Base-by-base conservation (phyloP, 1,284 basidiomycete genomes). In the Inonotus hispidus region DNA sequence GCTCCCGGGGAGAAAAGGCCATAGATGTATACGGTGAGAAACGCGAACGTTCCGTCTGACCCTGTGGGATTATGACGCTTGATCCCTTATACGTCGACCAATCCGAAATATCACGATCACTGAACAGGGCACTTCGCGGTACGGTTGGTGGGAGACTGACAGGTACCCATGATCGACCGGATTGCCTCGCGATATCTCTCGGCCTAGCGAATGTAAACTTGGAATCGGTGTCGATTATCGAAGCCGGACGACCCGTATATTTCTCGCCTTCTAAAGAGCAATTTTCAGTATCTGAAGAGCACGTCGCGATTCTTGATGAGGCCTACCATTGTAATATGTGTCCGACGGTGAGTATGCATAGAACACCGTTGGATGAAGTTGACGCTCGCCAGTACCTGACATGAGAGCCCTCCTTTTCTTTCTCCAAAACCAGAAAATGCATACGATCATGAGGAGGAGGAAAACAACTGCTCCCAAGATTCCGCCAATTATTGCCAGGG, bases 21-120 rank as follows among this genome's bases (percentile, higher is more conserved):
- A 29, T 45, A 3, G 52, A 43, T 13, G 61, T 59, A 27, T 53
- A 45, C 4, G 53, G 61, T 41, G 61, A 63, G 53, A 63, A 63
- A 10, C 49, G 59, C n/a, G 59, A 60, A 10, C 21, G 41, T 32
- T 56, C 52, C 8, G 27, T 16, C 4, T 38, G 52, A 6, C 1
- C 11, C 21, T 53, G 27, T 11, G 19, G 38, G 25, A 25, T 41
- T 37, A 60, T 46, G n/a, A 56, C 47, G 38, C 59, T 61, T 23
- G 59, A 56, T 19, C 59, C 59, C 16, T 56, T 46, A 41, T 61
- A 56, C 32, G 52, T 56, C 54, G 59, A 49, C 59, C 59, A 61
- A 37, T 61, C 59, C 16, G 58, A 46, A 35, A 60, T 13, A 19
- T 27, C 35, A 19, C 47, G 46, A 21, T 37, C 21, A 37, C 45